Evolutionary conservation across 257 asterid genomes (phyloP).

Genomic region (Lavandula angustifolia): DNA sequence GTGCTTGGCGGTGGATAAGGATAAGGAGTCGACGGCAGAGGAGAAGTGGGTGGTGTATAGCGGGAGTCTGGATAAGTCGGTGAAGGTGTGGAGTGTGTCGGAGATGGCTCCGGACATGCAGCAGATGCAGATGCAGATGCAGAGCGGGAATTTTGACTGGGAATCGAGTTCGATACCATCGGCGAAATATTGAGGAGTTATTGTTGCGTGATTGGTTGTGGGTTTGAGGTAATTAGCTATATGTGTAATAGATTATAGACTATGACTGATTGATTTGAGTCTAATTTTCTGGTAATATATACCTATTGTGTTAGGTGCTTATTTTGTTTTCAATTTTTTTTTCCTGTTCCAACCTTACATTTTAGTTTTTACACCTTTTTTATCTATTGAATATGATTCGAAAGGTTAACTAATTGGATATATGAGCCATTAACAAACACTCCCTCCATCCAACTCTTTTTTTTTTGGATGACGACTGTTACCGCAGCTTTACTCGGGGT

Average conservation of each 20-base stretch:
- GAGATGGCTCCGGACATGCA: slow-evolving; percentile 61
- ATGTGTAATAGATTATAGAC: background rate
- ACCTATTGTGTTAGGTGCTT: background rate
- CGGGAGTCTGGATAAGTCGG: slow-evolving; percentile 81
- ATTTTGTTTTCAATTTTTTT: background rate
- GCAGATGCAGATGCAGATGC: slow-evolving; percentile 32
- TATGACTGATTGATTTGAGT: background rate
- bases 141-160: slow-evolving; percentile 44
- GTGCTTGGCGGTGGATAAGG: slow-evolving; percentile 66
- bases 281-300: no score
- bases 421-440: no score
- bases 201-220: background rate
- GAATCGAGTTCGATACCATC: slow-evolving; percentile 49
- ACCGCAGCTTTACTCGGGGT: no score
- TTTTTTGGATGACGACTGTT: no score
- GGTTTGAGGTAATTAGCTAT: background rate
- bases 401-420: no score
- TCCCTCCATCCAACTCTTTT: no score
- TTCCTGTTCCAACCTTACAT: background rate
- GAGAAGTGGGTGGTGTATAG: slow-evolving; percentile 70
- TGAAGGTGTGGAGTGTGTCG: slow-evolving; percentile 80
- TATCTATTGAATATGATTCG: background rate
- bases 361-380: background rate
- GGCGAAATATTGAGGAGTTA: slow-evolving; percentile 43
- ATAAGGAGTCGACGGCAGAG: slow-evolving; percentile 37